A percentile compares a stretch with the other conserved stretches of the same genome.
Conservation (phyloP, 139 green algal genomes). For the Closterium sp. region DNA sequence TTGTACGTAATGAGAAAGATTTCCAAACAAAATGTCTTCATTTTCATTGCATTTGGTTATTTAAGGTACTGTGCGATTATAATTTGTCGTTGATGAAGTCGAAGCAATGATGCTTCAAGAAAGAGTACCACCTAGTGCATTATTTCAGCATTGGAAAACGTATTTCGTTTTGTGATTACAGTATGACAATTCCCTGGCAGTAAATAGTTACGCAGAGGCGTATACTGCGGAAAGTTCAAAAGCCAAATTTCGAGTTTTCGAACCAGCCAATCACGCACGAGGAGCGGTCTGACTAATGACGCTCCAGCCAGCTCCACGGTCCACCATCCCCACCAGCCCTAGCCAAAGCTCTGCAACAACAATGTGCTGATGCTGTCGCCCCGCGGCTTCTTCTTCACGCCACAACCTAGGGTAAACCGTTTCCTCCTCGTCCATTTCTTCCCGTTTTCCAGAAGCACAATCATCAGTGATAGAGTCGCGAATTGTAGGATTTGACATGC, state of each 20-base stretch:
- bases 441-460: neutral
- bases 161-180: neutral
- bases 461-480: neutral
- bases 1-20: too few species aligned
- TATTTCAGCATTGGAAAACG: too few species aligned
- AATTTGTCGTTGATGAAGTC: too few species aligned
- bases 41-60: too few species aligned
- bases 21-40: too few species aligned
- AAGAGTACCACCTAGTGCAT: too few species aligned
- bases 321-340: too few species aligned
- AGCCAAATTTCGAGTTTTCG: neutral
- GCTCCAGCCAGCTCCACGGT: too few species aligned
- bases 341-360: too few species aligned
- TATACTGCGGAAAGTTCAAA: neutral
- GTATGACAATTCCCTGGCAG: neutral
- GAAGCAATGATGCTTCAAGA: too few species aligned
- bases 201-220: neutral
- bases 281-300: neutral
- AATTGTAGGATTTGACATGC: neutral
- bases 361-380: neutral
- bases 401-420: neutral
- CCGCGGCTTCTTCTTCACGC: neutral
- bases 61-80: too few species aligned
- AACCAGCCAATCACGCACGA: neutral
- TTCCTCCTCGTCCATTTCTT: neutral